Percentiles rank a stretch among this genome's conserved stretches.
Conservation (phyloP, 2,329 filamentous ascomycete genomes). For the Ceratocystis cacaofunesta region DNA sequence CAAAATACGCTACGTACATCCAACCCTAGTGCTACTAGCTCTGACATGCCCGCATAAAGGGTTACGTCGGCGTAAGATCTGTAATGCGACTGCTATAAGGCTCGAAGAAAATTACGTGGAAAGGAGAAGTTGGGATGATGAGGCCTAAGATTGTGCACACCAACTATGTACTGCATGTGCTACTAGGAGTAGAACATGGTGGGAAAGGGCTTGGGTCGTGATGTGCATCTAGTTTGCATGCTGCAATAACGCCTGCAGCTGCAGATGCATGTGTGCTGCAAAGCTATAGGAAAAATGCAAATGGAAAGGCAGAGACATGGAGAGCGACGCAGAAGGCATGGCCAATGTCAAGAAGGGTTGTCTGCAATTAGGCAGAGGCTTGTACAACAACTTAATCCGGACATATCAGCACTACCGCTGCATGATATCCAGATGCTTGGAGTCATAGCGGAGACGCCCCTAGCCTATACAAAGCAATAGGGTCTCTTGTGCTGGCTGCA, state of each 20-base stretch:
- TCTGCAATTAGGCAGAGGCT: neutral
- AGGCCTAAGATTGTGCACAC: neutral
- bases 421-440: neutral
- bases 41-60: too few relatives aligned
- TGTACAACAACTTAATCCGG: neutral
- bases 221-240: neutral
- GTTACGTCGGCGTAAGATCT: neutral
- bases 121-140: neutral
- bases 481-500: neutral
- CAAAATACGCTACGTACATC: neutral
- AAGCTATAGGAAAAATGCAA: neutral
- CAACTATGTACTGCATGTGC: neutral
- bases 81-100: neutral
- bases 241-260: neutral
- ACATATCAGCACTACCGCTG: neutral
- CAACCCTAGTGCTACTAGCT: neutral
- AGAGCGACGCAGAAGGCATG: neutral
- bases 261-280: neutral
- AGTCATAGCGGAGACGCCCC: neutral
- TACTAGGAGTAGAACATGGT: neutral
- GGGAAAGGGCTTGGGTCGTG: neutral
- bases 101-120: neutral
- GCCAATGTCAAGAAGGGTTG: neutral
- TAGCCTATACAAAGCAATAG: neutral
- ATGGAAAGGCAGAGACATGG: neutral